Conservation (phyloP, 73 alveolate species). For the Vitrella brassicaformis region DNA sequence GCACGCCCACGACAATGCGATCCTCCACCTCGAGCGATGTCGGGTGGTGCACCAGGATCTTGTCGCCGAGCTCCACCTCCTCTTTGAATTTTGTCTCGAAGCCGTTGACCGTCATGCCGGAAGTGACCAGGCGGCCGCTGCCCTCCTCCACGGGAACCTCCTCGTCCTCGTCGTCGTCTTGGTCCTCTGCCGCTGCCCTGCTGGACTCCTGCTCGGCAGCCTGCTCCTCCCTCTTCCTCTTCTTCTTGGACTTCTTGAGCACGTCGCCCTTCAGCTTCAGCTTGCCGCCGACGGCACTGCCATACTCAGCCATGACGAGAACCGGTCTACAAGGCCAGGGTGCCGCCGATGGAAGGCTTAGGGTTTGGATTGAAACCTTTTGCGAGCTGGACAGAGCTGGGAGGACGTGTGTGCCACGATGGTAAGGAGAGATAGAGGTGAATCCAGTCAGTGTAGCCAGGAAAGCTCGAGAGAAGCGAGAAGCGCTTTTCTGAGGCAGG, state of each 20-base stretch:
- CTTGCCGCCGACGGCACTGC: no score
- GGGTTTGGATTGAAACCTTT: no score
- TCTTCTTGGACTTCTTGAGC: neutral
- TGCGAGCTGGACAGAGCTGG: no score
- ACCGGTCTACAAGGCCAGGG: no score
- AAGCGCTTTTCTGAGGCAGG: no score
- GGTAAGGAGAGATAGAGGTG: no score
- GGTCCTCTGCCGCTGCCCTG: neutral
- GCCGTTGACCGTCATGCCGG: slow-evolving; percentile 25
- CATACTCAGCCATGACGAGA: no score
- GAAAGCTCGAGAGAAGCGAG: no score
- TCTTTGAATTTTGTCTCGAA: slow-evolving; percentile 35
- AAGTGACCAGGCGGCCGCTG: slow-evolving; percentile 16
- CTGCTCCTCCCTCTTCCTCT: neutral
- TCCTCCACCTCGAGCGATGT: slow-evolving; percentile 16
- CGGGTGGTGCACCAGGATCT: slow-evolving; percentile 30
- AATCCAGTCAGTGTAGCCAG: no score
- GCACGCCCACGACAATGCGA: neutral
- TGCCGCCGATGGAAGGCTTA: no score
- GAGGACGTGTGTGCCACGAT: no score
- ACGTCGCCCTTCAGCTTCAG: neutral
- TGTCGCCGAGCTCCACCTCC: slow-evolving; percentile 29
- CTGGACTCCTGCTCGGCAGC: neutral
- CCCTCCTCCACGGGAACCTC: slow-evolving; percentile 6
- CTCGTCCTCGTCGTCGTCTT: neutral